These are phyloP conservation scores for Tranzscheliella williamsii DNA, from an alignment of 1,284 basidiomycete genomes.

Conservation along the genomic window DNA sequence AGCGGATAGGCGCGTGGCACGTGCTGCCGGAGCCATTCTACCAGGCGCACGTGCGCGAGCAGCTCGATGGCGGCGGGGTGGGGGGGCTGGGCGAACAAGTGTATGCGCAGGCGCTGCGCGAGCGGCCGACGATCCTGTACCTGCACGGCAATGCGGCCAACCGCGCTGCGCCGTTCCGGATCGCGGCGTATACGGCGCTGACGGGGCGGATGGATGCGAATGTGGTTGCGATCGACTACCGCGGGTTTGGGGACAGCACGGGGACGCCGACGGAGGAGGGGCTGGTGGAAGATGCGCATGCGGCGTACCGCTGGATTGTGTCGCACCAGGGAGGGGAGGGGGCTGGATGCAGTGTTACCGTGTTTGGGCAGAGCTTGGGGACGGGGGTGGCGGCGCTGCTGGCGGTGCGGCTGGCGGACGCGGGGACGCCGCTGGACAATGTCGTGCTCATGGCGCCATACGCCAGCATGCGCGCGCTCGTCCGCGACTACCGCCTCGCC, in stretches of 20 bases:
- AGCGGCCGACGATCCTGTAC: conserved; percentile 61
- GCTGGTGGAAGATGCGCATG: conserved; percentile 73
- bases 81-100: conserved; percentile 24
- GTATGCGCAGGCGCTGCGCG: conserved; percentile 28
- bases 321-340: neutral
- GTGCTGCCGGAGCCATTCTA: conserved; percentile 75
- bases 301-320: conserved; percentile 79
- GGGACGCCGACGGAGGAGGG: conserved; percentile 77
- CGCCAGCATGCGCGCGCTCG: conserved; percentile 69
- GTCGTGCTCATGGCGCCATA: conserved; percentile 78
- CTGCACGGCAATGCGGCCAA: conserved; percentile 87
- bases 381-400: conserved; percentile 71
- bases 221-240: conserved; percentile 82
- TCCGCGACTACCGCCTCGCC: conserved; percentile 70
- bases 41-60: conserved; percentile 39
- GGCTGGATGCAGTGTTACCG: conserved; percentile 67
- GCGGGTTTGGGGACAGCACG: conserved; percentile 87
- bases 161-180: conserved; percentile 70
- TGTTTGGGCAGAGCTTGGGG: conserved; percentile 81
- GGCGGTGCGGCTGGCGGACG: conserved; percentile 66
- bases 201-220: conserved; percentile 72
- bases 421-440: conserved; percentile 65
- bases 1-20: conserved; percentile 85
- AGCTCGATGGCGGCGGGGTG: conserved; percentile 29
- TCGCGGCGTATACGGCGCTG: conserved; percentile 70